Base-by-base conservation (phyloP, 2,329 filamentous ascomycete species). In the Coniosporium uncinatum region DNA sequence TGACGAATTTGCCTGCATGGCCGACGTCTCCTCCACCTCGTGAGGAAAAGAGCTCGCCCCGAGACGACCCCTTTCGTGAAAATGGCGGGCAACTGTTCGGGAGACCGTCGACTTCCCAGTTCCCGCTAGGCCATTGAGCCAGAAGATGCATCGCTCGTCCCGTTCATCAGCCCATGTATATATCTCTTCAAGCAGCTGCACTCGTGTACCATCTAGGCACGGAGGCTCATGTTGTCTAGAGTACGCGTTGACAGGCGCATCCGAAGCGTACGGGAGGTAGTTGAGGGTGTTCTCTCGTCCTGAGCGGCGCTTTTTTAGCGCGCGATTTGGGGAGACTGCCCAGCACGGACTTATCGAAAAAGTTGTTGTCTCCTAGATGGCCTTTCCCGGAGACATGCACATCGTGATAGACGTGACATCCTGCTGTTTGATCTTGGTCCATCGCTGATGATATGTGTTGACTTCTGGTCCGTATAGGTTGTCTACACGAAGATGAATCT, bases 121-220 rank as follows among this genome's bases (percentile, higher is more conserved):
- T 5, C 41, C 41, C 36, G 41, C 41, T 22, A 42, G 17, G 22
- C 41, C 41, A 20, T 36, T 21, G 5, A 43, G 38, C 41, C 41
- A 43, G 41, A 42, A 42, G 17, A 43, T 42, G 24, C 17, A 27
- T 36, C 19, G 18, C 14, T n/a, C 22, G 33, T 42, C 18, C 39
- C 34, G 4, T 22, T 37, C 36, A 39, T 45, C 37, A 8, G 33
- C 43, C 43, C 43, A 45, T 22, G 16, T 21, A 27, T 43, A 22
- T 43, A 54, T 50, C 21, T 48, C 38, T 8, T 35, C 5, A 4
- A 52, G 42, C 17, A 56, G 38, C 36, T 50, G 50, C 14, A 52
- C 45, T 36, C 55, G 49, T 8, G 52, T 54, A 36, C 45, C 42
- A 13, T 24, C 36, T 16, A 54, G 45, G 42, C 54, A 55, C 27